Conservation (phyloP, 2,329 filamentous ascomycete genomes). For the Ophiostoma perfectum region DNA sequence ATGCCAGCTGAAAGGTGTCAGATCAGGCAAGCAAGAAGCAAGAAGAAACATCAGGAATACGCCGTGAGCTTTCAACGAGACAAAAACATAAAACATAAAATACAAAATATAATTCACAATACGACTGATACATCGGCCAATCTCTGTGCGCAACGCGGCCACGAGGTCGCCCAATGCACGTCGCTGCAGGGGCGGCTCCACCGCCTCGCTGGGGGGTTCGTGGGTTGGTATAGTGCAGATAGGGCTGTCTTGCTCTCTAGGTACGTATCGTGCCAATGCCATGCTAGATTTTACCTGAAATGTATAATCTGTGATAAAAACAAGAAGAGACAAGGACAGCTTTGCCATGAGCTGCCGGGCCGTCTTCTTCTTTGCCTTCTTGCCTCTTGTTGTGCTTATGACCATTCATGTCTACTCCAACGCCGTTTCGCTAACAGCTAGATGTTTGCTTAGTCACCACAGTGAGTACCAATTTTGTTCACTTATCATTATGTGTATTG, state of each 20-base stretch:
- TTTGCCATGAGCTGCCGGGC: too few relatives aligned
- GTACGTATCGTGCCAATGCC: too few relatives aligned
- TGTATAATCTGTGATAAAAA: too few relatives aligned
- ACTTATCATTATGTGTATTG: too few relatives aligned
- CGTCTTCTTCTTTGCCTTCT: too few relatives aligned
- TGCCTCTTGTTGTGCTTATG: too few relatives aligned
- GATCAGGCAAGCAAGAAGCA: neutral
- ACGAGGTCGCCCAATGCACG: slow-evolving; percentile 12
- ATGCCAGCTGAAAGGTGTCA: neutral
- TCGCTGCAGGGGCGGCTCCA: slow-evolving; percentile 3
- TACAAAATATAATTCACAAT: neutral
- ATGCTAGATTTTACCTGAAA: too few relatives aligned
- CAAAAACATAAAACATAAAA: neutral
- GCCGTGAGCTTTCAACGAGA: neutral
- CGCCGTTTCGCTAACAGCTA: too few relatives aligned
- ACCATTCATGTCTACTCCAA: too few relatives aligned
- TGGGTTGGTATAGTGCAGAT: neutral
- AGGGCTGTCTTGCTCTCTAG: neutral
- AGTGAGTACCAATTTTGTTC: too few relatives aligned
- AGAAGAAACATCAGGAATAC: neutral
- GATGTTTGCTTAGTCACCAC: too few relatives aligned
- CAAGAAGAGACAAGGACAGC: too few relatives aligned
- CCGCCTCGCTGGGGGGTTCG: neutral
- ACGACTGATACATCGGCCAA: slow-evolving; percentile 12
- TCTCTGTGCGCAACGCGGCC: slow-evolving; percentile 19